Evolutionary conservation across 768 basidiomycete genomes (phyloP).

Genomic region (Phylloporus sp.): DNA sequence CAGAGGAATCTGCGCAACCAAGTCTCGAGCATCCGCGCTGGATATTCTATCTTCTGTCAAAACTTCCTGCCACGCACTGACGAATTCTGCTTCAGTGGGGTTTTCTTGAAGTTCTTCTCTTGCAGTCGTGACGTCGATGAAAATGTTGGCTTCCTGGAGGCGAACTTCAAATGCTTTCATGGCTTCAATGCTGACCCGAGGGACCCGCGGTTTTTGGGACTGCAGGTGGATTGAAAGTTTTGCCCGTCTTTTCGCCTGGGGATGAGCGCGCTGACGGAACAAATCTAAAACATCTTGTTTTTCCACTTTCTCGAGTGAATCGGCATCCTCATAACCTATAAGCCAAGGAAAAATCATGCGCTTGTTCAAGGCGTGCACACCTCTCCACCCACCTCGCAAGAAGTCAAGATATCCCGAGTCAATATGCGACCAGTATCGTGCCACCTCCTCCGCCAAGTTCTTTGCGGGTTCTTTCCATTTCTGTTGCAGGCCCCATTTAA

Average conservation of each 20-base stretch:
- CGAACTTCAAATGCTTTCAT: constrained; percentile 54
- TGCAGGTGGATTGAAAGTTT: constrained; percentile 83
- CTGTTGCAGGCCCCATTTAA: constrained; percentile 70
- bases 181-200: constrained; percentile 60
- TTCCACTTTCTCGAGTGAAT: constrained; percentile 54
- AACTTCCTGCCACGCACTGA: constrained; percentile 52
- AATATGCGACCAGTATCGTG: constrained; percentile 66
- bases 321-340: constrained; percentile 70
- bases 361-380: neutral
- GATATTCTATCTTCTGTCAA: constrained; percentile 39
- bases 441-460: constrained; percentile 78
- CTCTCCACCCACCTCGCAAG: constrained; percentile 57
- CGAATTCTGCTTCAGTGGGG: constrained; percentile 58
- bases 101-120: constrained; percentile 48
- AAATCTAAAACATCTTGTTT: constrained; percentile 72
- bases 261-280: constrained; percentile 67
- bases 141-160: constrained; percentile 45
- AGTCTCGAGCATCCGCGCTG: constrained; percentile 36
- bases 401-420: constrained; percentile 84
- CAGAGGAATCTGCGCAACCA: constrained; percentile 53
- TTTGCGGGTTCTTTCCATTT: constrained; percentile 84
- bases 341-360: neutral
- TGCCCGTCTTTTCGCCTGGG: constrained; percentile 59
- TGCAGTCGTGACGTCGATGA: constrained; percentile 48
- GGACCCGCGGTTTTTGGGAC: constrained; percentile 59